Evolutionary conservation across 2,329 filamentous ascomycete genomes (phyloP).

Genomic region (Fusarium agapanthi): DNA sequence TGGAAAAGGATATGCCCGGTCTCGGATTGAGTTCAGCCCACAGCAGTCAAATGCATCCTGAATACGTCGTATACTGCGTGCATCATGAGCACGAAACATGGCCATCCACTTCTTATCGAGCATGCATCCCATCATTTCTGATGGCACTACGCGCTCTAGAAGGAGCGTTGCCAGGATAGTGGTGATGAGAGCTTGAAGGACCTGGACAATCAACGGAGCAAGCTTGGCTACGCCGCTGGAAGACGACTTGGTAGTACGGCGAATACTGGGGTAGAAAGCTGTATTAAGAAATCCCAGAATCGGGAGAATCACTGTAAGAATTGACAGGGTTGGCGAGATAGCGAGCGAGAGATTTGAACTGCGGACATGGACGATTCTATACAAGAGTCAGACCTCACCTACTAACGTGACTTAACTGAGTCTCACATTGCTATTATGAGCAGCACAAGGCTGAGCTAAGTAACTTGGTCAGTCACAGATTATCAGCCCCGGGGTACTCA

Average conservation of each 20-base stretch:
- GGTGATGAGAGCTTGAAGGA: conserved; percentile 53
- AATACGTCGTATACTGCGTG: conserved; percentile 61
- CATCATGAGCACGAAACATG: conserved; percentile 63
- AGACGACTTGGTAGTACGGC: conserved; percentile 38
- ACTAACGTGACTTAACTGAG: neutral
- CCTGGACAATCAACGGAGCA: conserved; percentile 49
- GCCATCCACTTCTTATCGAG: conserved; percentile 65
- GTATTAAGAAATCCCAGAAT: conserved; percentile 51
- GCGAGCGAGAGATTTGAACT: conserved; percentile 52
- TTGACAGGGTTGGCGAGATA: conserved; percentile 47
- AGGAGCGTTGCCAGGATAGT: conserved; percentile 57
- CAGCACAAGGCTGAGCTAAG: conserved; percentile 43
- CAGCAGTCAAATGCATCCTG: conserved; percentile 75
- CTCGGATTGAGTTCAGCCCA: conserved; percentile 64
- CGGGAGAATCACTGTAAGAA: conserved; percentile 52
- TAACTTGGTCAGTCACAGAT: neutral
- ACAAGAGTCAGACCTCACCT: neutral
- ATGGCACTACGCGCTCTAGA: conserved; percentile 47
- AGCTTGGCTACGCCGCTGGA: conserved; percentile 36
- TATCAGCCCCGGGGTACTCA: too few species aligned
- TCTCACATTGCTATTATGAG: conserved; percentile 46
- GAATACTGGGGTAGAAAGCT: conserved; percentile 46
- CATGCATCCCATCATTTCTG: conserved; percentile 55
- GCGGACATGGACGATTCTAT: conserved; percentile 52
- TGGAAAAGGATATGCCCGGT: conserved; percentile 72